Conservation (phyloP, 257 asterid genomes). For the Nicotiana knightiana region DNA sequence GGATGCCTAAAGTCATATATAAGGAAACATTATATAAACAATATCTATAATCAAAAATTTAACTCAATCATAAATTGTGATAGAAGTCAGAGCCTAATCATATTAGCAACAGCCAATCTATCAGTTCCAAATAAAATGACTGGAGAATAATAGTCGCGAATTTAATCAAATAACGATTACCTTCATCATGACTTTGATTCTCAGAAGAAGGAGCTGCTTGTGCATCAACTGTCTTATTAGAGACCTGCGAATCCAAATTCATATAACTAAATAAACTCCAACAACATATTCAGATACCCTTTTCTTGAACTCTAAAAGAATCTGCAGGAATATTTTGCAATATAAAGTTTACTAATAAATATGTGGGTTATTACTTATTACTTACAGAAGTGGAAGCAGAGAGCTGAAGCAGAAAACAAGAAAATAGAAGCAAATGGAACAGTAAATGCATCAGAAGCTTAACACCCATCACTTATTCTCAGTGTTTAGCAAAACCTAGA, state of each 20-base stretch:
- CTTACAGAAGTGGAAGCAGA: slow-evolving; percentile 42
- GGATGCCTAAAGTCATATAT: neutral
- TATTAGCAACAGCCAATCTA: neutral
- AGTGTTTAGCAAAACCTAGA: slow-evolving; percentile 18
- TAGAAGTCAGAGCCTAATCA: neutral
- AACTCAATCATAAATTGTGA: neutral
- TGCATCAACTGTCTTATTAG: slow-evolving; percentile 25
- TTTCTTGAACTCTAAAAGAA: neutral
- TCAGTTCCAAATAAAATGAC: neutral
- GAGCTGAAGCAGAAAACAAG: slow-evolving; percentile 26
- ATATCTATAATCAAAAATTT: neutral
- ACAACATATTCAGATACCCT: neutral
- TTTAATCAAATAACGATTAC: neutral
- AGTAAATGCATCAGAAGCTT: slow-evolving; percentile 12
- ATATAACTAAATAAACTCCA: neutral
- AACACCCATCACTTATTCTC: slow-evolving; percentile 17
- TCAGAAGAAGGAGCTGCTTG: slow-evolving; percentile 21
- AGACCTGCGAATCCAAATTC: slow-evolving; percentile 16
- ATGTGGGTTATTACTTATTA: slow-evolving; percentile 12
- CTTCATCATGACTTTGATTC: slow-evolving; percentile 21
- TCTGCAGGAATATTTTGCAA: neutral
- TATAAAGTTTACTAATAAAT: neutral
- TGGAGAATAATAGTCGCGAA: neutral
- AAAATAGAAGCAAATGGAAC: slow-evolving; percentile 22
- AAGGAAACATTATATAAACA: neutral